phyloP scores from a whole-genome alignment of 352 stramenopile genomes.

The Pythium guiyangense region DNA sequence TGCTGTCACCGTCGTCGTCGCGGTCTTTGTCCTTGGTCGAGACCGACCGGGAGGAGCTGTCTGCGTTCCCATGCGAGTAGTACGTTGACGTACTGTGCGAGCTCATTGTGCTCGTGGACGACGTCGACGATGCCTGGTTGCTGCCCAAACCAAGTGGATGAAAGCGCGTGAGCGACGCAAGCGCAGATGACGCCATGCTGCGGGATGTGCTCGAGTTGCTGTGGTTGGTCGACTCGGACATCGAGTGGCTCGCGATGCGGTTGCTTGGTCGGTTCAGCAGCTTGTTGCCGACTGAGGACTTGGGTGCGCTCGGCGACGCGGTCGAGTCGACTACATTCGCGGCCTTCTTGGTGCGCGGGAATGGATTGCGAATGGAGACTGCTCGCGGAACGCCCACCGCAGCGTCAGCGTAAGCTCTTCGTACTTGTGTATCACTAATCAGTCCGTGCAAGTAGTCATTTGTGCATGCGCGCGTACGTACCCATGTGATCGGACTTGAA shows the following conservation, averaged over 20 bases:
- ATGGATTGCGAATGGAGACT: conserved; percentile 28
- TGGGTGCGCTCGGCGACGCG: conserved; percentile 8
- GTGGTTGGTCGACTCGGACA: conserved; percentile 18
- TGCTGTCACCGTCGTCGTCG: conserved; percentile 12
- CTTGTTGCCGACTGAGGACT: conserved; percentile 17
- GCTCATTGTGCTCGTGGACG: conserved; percentile 1
- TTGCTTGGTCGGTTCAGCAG: conserved; percentile 27
- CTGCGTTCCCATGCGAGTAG: conserved; percentile 16
- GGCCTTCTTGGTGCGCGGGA: conserved; percentile 31
- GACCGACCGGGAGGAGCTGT: conserved; percentile 11
- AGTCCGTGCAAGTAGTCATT: too few species aligned
- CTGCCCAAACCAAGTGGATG: conserved; percentile 12
- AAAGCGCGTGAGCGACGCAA: conserved; percentile 48
- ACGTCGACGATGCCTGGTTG: conserved; percentile 20
- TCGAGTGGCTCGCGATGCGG: conserved; percentile 17
- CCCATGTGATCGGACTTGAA: conserved; percentile 24
- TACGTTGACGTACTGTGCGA: neutral
- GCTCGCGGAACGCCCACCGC: neutral
- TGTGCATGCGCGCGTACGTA: conserved; percentile 1
- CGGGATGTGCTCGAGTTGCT: conserved; percentile 10
- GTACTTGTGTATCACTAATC: neutral
- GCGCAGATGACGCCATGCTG: conserved; percentile 22
- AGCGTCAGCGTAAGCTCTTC: neutral
- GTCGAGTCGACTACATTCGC: conserved; percentile 26
- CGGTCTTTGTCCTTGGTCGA: conserved; percentile 10